Base-by-base conservation (phyloP, 768 basidiomycete species). In the Phaeotremella fagi region DNA sequence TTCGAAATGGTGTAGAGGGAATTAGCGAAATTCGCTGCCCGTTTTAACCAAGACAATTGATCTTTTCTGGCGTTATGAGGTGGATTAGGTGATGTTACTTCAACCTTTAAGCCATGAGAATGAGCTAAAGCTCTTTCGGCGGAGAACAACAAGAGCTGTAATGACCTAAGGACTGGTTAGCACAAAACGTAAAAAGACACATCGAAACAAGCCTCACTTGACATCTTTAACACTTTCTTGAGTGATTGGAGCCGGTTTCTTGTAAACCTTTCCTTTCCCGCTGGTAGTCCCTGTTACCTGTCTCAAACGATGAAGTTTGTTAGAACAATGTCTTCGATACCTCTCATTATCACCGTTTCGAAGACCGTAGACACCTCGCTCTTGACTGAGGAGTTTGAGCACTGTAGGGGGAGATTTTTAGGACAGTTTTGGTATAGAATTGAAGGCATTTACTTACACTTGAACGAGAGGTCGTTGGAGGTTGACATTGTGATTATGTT, bases 41-140 rank as follows among this genome's bases (percentile, higher is more conserved):
- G 56, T 24, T 70, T 64, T 9, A 74, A 56, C 59, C 68, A 64
- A 1, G 70, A 72, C 33, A 71, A 44, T 50, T 74, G 70, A 23
- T 71, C 67, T 41, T 48, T 55, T 47, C 56, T 54, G 29, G 57
- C 48, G 14, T 37, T 45, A 2, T 12, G 23, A 14, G 58, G 54
- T 15, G 54, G 18, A 42, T 79, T 72, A 64, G 82, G 82, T 18
- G 78, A 76, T 24, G 47, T 81, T 80, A 47, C 79, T 74, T n/a
- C 79, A 68, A 18, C 72, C 38, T 71, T 67, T 37, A 92, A 82
- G 48, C 88, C 87, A 72, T 92, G 88, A 3, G 90, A 84, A 74
- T 90, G 83, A 1, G 88, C 84, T 84, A 90, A 90, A 26, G 90
- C 88, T 38, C 94, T 83, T 72, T 98, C 94, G 7, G 90, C 82